Evolutionary conservation across 1,284 basidiomycete genomes (phyloP), one percentile per base, ranked within the genome.

Genomic region (Boletus holoroseus): DNA sequence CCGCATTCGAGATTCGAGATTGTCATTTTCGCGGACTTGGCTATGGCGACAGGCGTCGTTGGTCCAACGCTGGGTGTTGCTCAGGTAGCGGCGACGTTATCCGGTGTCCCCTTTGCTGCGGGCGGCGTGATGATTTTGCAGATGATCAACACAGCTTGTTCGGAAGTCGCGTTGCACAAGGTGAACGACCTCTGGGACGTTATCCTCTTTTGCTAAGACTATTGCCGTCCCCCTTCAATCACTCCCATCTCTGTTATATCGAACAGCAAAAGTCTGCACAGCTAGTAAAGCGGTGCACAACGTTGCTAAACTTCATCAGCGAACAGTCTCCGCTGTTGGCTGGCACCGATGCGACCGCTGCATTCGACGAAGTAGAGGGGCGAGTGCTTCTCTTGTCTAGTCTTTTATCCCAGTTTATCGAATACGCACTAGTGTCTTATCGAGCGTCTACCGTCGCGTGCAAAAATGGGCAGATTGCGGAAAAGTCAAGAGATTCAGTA

Each of bases 81-180:
- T 12, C 71, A 75, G 46, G 55, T 78, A 31, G 73, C 70, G 27
- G 73, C 69, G 12, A 66, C 71, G 12, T 49, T 74, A 0, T 68
- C 65, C 3, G 77, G 76, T 38, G 65, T 75, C 3, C 77, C 77
- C 5, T 73, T 71, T 32, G 68, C 71, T 13, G 67, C 72, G 0
- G 67, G 72, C 2, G 71, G 70, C 18, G 73, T 71, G 8, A 62
- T 70, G 49, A 51, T 71, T 1, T 55, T 78, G 4, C 64, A 72
- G 46, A 67, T 73, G 45, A 76, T 80, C 51, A 62, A 67, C 11
- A 49, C 64, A 7, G 57, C 68, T 16, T 79, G 77, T 53, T 66
- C 73, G 7, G 65, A 76, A 49, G 68, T 79, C 22, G 58, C 66
- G 18, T 59, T 72, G 16, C 72, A 77, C 55, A 78, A 77, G 71